These are phyloP conservation scores for Fistulinella prunicolor DNA, from an alignment of 768 basidiomycete species.

Conservation along the genomic window DNA sequence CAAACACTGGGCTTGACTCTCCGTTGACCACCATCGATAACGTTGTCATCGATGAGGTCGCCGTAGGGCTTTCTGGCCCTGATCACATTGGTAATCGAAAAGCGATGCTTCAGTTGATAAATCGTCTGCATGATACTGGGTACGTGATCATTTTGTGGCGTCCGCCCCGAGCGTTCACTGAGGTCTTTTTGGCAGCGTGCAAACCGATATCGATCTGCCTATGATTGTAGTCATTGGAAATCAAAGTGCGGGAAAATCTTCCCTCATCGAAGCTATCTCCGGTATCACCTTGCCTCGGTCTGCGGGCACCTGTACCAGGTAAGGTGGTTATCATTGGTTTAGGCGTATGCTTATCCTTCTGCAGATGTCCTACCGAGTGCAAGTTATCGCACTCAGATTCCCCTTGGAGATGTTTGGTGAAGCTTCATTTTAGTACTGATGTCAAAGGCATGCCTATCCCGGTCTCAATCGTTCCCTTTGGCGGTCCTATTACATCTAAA, in stretches of 20 bases:
- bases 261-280: slow-evolving; percentile 73
- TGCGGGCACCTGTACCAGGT: slow-evolving; percentile 77
- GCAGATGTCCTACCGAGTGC: slow-evolving; percentile 58
- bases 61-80: slow-evolving; percentile 54
- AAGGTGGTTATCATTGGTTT: too few species aligned
- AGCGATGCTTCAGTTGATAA: slow-evolving; percentile 56
- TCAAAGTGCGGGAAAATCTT: slow-evolving; percentile 76
- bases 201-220: slow-evolving; percentile 69
- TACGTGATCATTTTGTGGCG: slow-evolving; percentile 25
- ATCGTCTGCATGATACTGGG: slow-evolving; percentile 63
- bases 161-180: background rate
- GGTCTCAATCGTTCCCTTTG: slow-evolving; percentile 42
- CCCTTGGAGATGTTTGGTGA: slow-evolving; percentile 51
- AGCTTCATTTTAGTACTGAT: slow-evolving; percentile 45
- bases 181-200: slow-evolving; percentile 41
- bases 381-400: slow-evolving; percentile 41
- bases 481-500: slow-evolving; percentile 48
- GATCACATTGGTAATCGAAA: slow-evolving; percentile 40
- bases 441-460: slow-evolving; percentile 36
- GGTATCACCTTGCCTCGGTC: slow-evolving; percentile 69
- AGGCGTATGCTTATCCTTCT: background rate
- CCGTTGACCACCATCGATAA: too few species aligned
- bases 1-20: background rate
- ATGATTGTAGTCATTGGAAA: slow-evolving; percentile 71
- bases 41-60: slow-evolving; percentile 8